Evolutionary conservation across 2,329 filamentous ascomycete genomes (phyloP).

Genomic region (Claviceps sp.): DNA sequence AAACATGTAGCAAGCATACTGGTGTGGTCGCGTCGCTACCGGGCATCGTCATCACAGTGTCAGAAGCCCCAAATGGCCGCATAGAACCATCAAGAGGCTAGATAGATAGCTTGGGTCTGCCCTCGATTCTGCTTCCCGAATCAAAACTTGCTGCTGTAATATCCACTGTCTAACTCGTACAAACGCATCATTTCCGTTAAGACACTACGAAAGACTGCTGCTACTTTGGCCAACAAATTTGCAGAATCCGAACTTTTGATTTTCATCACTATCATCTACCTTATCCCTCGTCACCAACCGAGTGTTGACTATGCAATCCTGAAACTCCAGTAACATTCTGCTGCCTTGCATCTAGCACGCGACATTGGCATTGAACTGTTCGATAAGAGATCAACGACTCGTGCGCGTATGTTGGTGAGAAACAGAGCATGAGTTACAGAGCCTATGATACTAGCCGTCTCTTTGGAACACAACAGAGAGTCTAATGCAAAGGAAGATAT

Average conservation of each 20-base stretch:
- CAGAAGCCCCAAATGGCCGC: background rate
- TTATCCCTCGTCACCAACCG: background rate
- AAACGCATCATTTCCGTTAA: background rate
- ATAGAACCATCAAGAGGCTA: background rate
- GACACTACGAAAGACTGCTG: background rate
- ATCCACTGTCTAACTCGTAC: no score
- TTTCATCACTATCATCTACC: background rate
- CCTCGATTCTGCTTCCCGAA: background rate
- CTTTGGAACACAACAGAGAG: background rate
- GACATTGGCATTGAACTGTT: background rate
- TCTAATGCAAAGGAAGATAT: background rate
- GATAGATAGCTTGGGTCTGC: background rate
- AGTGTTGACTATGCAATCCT: background rate
- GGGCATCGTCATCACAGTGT: background rate
- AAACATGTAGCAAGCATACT: background rate
- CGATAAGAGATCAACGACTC: background rate
- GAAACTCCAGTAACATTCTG: background rate
- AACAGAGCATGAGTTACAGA: background rate
- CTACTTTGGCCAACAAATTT: background rate
- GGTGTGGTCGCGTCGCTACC: background rate
- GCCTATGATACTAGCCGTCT: background rate
- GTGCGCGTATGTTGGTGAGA: background rate
- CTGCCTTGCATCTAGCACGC: background rate
- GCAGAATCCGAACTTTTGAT: background rate
- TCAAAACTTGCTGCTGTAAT: background rate